phyloP scores from a whole-genome alignment of 2,329 filamentous ascomycete species.

The Chrysosporium queenslandicum region DNA sequence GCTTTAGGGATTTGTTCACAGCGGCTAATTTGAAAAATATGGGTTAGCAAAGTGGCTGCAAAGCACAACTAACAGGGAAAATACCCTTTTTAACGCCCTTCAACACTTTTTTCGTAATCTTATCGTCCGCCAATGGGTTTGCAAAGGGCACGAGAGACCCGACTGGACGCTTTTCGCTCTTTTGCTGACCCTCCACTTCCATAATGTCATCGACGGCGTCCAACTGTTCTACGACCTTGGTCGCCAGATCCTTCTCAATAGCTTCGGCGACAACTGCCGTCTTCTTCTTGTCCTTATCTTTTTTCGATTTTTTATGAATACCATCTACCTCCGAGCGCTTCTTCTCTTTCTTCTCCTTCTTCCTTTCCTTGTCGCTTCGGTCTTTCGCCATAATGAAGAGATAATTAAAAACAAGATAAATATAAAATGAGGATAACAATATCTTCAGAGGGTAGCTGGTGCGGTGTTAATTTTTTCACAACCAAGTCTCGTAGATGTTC shows the following conservation, averaged over 20 bases:
- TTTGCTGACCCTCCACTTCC: slow-evolving; percentile 22
- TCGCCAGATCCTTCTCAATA: slow-evolving; percentile 33
- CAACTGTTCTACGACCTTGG: slow-evolving; percentile 29
- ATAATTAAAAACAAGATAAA: not conserved
- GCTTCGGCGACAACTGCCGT: slow-evolving; percentile 32
- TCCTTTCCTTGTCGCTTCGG: slow-evolving; percentile 33
- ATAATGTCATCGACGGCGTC: slow-evolving; percentile 19
- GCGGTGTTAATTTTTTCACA: not conserved
- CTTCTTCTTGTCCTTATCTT: slow-evolving; percentile 39
- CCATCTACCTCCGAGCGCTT: slow-evolving; percentile 38
- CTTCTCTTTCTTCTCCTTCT: slow-evolving; percentile 39
- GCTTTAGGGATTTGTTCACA: slow-evolving; percentile 90
- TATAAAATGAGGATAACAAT: not conserved
- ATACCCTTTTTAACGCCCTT: slow-evolving; percentile 45
- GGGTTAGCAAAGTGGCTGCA: slow-evolving; percentile 18
- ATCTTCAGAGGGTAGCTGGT: not conserved
- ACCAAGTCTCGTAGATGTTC: not conserved
- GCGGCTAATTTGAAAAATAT: slow-evolving; percentile 53
- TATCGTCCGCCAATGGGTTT: slow-evolving; percentile 42
- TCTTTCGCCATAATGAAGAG: slow-evolving; percentile 37
- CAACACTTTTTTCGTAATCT: slow-evolving; percentile 43
- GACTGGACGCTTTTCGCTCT: slow-evolving; percentile 26
- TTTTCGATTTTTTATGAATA: slow-evolving; percentile 40
- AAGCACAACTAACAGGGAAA: slow-evolving; percentile 7
- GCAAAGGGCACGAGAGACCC: slow-evolving; percentile 43